Evolutionary conservation across 2,329 filamentous ascomycete species (phyloP).

Genomic region (Aaosphaeria pasadenensis): DNA sequence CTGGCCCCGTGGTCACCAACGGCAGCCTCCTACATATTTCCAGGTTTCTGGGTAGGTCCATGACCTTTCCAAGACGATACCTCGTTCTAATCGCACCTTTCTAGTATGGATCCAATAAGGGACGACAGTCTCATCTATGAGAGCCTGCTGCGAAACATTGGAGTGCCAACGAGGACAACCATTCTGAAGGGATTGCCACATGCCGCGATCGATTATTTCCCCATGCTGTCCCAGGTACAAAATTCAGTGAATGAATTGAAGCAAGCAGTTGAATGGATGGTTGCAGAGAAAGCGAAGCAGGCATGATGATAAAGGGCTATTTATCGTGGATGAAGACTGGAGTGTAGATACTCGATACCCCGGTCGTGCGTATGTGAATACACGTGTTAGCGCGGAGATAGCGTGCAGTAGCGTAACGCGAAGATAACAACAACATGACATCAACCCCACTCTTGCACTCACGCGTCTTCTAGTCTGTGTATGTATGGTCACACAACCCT

Average conservation of each 20-base stretch:
- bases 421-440: conserved; percentile 1
- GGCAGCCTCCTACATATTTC: conserved; percentile 49
- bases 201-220: conserved; percentile 34
- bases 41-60: conserved; percentile 44
- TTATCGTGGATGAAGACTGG: neutral
- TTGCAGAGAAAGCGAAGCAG: conserved; percentile 13
- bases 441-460: neutral
- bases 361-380: neutral
- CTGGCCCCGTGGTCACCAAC: conserved; percentile 15
- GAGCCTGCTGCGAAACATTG: conserved; percentile 42
- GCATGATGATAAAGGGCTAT: neutral
- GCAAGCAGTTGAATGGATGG: conserved; percentile 35
- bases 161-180: conserved; percentile 45
- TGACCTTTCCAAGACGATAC: neutral
- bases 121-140: conserved; percentile 57
- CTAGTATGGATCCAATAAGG: conserved; percentile 45
- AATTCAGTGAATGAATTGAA: conserved; percentile 26
- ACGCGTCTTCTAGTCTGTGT: neutral
- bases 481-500: neutral
- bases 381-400: neutral
- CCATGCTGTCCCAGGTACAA: conserved; percentile 20
- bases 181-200: conserved; percentile 45
- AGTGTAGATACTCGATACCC: neutral
- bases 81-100: too few relatives aligned
- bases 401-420: neutral